Evolutionary conservation across 352 stramenopile species (phyloP), one percentile per base, ranked within the genome.

Genomic region (Globisporangium alternatum): DNA sequence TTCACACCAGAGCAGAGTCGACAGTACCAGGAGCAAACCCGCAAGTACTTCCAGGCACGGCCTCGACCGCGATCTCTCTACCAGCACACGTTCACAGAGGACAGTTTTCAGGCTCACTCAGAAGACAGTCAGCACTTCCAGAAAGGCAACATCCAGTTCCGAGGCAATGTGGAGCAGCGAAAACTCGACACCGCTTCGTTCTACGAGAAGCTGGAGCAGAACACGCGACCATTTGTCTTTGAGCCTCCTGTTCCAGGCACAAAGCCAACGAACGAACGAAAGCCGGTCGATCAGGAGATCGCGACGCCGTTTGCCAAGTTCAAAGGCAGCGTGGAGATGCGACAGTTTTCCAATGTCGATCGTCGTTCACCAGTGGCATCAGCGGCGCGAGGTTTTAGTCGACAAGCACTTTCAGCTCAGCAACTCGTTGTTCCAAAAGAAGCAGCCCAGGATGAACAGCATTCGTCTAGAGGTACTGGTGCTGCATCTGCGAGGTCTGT

Each of bases 81-180:
- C 45, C 74, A 68, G 2, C 80, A 89, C 33, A 51, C n/a, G 9
- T 89, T 89, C 52, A 73, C 48, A 2, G 21, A 47, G 6, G 25
- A 59, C 19, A 77, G 65, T 22, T 22, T 47, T 37, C 12, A 21
- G 19, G 8, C 17, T 9, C 25, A 9, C 13, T 21, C 48, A 37
- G 65, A n/a, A 60, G 48, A 3, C 54, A 75, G 17, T 21, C 22
- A 56, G 7, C 61, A 52, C 21, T 76, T 86, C 48, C 60, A 70
- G 31, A 87, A 86, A 30, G 80, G 80, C 0, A 89, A 89, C 47
- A 83, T 89, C 37, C 49, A 51, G 39, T 89, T 89, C 37, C 65
- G 65, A 68, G 80, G 80, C 7, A 64, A 71, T 1, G 15, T 86
- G 8, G 60, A 76, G 53, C 5, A 45, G 5, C 74, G 80, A 41